Evolutionary conservation across 495 filamentous ascomycete species (phyloP), one percentile per base, ranked within the genome.

Genomic region (Aspergillus conjunctus): DNA sequence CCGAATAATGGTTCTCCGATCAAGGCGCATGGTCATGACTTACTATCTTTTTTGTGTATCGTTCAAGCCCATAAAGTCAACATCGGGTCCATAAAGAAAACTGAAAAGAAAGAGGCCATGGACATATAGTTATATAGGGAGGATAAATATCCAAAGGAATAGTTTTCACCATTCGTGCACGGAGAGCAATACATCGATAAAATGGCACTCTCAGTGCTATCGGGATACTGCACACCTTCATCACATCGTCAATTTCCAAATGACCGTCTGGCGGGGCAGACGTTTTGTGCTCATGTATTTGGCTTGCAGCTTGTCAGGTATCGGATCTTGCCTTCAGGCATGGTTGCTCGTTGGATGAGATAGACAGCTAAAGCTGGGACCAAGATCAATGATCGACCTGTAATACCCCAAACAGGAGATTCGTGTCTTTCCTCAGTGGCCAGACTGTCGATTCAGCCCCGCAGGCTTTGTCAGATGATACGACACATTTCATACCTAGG

Each of bases 391-490:
- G 64, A 63, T 66, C 60, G 54, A 60, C 64, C 56, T 37, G 32
- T 34, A 33, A 48, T 54, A 17, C 34, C 59, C 59, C 43, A 56
- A 58, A 62, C 18, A 48, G 60, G 64, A 22, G 18, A 60, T 52
- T 62, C 33, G 54, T 58, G 41, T 51, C 20, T 15, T 32, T 20
- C 48, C 51, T n/a, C 41, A 58, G 3, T 41, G 44, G 32, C 34
- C 20, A 17, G 30, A 46, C 59, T 53, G 57, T 39, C 60, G 41
- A 30, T 43, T 57, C 11, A 18, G 52, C 59, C 65, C 61, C 61
- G 55, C 65, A 59, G 61, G 22, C 54, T 53, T 58, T 59, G 61
- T 64, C 65, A 67, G 61, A 67, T 67, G 65, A 67, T 62, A 41
- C 32, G 51, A 41, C 43, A 55, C 43, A 48, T 48, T 55, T 21